phyloP scores from a whole-genome alignment of 2,329 filamentous ascomycete genomes.

The Tolypocladium endophyticum region DNA sequence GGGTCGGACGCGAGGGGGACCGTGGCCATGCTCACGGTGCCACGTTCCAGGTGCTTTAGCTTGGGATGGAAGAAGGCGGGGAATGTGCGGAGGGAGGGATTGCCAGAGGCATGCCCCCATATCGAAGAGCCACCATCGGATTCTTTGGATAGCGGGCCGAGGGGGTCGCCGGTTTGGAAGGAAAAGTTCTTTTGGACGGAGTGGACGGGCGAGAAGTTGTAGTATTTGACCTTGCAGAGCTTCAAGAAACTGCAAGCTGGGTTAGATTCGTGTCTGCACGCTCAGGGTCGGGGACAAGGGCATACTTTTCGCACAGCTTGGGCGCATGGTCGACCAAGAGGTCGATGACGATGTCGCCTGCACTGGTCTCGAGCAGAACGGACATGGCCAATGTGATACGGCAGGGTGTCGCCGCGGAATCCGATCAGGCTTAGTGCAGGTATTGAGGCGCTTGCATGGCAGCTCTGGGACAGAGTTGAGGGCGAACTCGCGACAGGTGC shows the following conservation, averaged over 20 bases:
- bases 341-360: conserved; percentile 91
- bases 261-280: conserved; percentile 37
- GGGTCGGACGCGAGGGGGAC: conserved; percentile 65
- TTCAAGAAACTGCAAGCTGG: conserved; percentile 70
- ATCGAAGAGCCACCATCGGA: conserved; percentile 91
- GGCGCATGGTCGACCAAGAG: conserved; percentile 81
- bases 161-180: conserved; percentile 89
- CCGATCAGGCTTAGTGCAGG: background rate
- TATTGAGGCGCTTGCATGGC: background rate
- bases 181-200: conserved; percentile 91
- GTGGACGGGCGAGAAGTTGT: conserved; percentile 92
- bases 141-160: conserved; percentile 71
- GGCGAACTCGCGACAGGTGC: background rate
- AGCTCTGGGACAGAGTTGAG: background rate
- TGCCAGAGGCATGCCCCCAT: conserved; percentile 69
- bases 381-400: conserved; percentile 51
- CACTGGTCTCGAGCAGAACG: conserved; percentile 84
- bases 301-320: conserved; percentile 90
- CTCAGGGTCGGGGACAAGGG: conserved; percentile 9
- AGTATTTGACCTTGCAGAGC: conserved; percentile 98
- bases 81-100: conserved; percentile 64
- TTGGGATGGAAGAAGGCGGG: conserved; percentile 76
- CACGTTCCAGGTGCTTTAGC: conserved; percentile 77
- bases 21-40: conserved; percentile 97
- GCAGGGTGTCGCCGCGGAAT: background rate